Evolutionary conservation across 2,329 filamentous ascomycete species (phyloP), one percentile per base, ranked within the genome.

Genomic region (Chaetomiaceae sp.): DNA sequence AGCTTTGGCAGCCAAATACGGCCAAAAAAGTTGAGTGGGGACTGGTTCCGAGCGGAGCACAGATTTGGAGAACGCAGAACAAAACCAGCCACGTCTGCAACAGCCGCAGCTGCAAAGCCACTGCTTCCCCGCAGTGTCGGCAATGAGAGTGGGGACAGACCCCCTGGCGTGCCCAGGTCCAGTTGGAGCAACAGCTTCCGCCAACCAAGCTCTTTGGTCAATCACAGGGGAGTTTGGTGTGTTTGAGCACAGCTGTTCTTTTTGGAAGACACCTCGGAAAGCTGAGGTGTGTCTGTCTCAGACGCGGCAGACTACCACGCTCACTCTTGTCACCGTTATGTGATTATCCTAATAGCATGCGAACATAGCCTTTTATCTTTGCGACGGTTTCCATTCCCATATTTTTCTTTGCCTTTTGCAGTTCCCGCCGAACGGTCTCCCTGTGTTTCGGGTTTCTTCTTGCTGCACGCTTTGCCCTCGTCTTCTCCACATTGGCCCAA

Each of bases 181-280:
- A 44, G 49, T 49, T 55, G 48, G 52, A 48, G 55, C 44, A 55
- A 50, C 29, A 58, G 56, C 49, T 46, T 55, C 56, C 53, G 50
- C 11, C 29, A n/a, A 45, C 48, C 32, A 29, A 41, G 30, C 42
- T 36, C 16, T 18, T n/a, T n/a, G n/a, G n/a, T n/a, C n/a, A n/a
- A n/a, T n/a, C n/a, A 8, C 32, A 38, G 45, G 49, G 40, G 40
- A 7, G 6, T 13, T 13, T 16, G n/a, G 25, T 27, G 13, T 30
- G 45, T 49, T 53, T 50, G 46, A 47, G 54, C 45, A 53, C 42
- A 55, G 43, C 44, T 56, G 51, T 54, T 54, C 50, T 47, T 33
- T 54, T 47, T 9, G 23, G 29, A 8, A 16, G 10, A 20, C 7
- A 21, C 9, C 27, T 49, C 32, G 27, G 25, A 9, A 27, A 9